Evolutionary conservation across 805 yeast genomes (phyloP).

Genomic region (Alloascoidea africana): DNA sequence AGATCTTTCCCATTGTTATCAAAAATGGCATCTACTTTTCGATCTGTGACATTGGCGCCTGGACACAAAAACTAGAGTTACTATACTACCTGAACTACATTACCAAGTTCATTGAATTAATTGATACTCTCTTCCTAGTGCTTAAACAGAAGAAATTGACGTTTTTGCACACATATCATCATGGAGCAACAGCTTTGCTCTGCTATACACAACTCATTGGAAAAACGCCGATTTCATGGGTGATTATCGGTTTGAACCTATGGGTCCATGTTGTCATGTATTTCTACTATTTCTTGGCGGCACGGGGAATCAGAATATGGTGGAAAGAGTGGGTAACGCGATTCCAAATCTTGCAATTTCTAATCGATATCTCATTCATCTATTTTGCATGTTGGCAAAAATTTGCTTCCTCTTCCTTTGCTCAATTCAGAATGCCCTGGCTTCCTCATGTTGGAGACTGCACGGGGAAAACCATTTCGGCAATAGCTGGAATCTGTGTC

Average conservation of each 20-base stretch:
- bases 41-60: constrained; percentile 63
- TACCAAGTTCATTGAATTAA: constrained; percentile 76
- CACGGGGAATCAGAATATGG: constrained; percentile 93
- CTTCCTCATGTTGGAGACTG: constrained; percentile 79
- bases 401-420: constrained; percentile 60
- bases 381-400: constrained; percentile 90
- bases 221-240: constrained; percentile 87
- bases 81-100: constrained; percentile 85
- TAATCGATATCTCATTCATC: constrained; percentile 78
- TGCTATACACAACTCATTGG: constrained; percentile 92
- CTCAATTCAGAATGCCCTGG: too few species aligned
- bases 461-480: constrained; percentile 87
- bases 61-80: constrained; percentile 72
- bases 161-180: constrained; percentile 92
- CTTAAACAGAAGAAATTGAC: constrained; percentile 84
- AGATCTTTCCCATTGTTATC: constrained; percentile 62
- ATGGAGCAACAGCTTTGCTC: constrained; percentile 92
- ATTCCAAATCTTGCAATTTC: constrained; percentile 86
- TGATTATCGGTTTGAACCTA: constrained; percentile 76
- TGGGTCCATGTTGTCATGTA: constrained; percentile 94
- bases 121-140: constrained; percentile 86
- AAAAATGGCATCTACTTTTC: constrained; percentile 71
- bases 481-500: constrained; percentile 78
- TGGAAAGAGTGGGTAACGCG: constrained; percentile 99
- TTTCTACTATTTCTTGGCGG: constrained; percentile 89